Percentiles rank a stretch among this genome's conserved stretches.
Conservation (phyloP, 2,329 filamentous ascomycete species). For the Acarospora socialis region DNA sequence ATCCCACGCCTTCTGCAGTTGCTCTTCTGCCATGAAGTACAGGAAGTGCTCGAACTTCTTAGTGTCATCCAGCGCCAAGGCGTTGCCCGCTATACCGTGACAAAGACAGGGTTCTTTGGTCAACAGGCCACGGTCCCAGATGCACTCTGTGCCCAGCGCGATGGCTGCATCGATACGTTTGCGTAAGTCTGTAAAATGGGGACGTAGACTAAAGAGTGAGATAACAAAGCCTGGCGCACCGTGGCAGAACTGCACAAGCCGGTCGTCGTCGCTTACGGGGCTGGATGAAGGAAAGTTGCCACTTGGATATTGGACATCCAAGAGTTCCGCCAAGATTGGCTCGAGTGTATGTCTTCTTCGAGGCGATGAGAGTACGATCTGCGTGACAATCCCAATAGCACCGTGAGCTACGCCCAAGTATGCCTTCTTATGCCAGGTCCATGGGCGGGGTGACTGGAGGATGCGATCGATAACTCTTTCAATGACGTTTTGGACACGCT, state of each 20-base stretch:
- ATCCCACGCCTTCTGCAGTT: constrained; percentile 10
- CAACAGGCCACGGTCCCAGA: constrained; percentile 44
- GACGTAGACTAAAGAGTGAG: constrained; percentile 41
- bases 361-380: constrained; percentile 37
- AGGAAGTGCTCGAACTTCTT: constrained; percentile 12
- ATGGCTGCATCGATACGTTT: constrained; percentile 13
- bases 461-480: constrained; percentile 45
- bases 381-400: constrained; percentile 55
- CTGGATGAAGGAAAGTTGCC: constrained; percentile 49
- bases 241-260: constrained; percentile 51
- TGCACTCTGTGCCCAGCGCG: constrained; percentile 30
- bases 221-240: constrained; percentile 50
- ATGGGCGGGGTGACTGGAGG: constrained; percentile 38
- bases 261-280: constrained; percentile 8
- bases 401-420: constrained; percentile 57
- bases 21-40: constrained; percentile 9
- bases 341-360: too few relatives aligned
- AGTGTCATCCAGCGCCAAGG: constrained; percentile 27
- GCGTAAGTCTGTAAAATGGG: constrained; percentile 44
- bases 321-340: constrained; percentile 40
- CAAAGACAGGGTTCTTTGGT: constrained; percentile 52
- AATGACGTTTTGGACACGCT: constrained; percentile 40
- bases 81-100: constrained; percentile 52
- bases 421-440: constrained; percentile 49
- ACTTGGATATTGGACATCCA: constrained; percentile 41